Evolutionary conservation across 1,284 basidiomycete species (phyloP).

Genomic region (Anthracocystis walkeri): DNA sequence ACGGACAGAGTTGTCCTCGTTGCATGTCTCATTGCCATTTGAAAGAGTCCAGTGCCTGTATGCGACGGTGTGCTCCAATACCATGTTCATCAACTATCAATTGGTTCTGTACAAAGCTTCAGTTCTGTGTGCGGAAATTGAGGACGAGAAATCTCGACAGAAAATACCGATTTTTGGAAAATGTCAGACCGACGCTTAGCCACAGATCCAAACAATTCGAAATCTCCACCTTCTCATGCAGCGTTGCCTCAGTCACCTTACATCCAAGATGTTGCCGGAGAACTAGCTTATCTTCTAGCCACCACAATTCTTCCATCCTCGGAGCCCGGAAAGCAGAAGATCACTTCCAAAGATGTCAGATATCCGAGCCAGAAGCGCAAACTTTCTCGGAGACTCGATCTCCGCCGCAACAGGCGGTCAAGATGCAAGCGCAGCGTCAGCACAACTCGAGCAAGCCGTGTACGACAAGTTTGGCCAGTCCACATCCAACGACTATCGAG

Average conservation of each 20-base stretch:
- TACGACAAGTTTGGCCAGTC: conserved; percentile 30
- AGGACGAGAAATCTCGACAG: neutral
- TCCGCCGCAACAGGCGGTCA: conserved; percentile 23
- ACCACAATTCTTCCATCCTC: neutral
- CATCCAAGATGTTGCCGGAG: neutral
- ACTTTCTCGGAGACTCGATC: conserved; percentile 41
- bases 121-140: no score
- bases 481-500: conserved; percentile 46
- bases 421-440: conserved; percentile 18
- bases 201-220: neutral
- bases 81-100: no score
- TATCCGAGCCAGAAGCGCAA: conserved; percentile 35
- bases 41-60: no score
- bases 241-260: conserved; percentile 31
- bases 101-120: no score
- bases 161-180: neutral
- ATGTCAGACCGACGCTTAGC: neutral
- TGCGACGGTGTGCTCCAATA: no score
- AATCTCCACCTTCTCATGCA: conserved; percentile 31
- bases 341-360: conserved; percentile 30
- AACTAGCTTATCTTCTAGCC: neutral
- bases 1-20: no score
- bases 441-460: conserved; percentile 41
- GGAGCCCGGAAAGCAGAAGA: neutral
- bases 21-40: no score